Base-by-base conservation (phyloP, 805 yeast genomes). In the Wickerhamiella musiphila region DNA sequence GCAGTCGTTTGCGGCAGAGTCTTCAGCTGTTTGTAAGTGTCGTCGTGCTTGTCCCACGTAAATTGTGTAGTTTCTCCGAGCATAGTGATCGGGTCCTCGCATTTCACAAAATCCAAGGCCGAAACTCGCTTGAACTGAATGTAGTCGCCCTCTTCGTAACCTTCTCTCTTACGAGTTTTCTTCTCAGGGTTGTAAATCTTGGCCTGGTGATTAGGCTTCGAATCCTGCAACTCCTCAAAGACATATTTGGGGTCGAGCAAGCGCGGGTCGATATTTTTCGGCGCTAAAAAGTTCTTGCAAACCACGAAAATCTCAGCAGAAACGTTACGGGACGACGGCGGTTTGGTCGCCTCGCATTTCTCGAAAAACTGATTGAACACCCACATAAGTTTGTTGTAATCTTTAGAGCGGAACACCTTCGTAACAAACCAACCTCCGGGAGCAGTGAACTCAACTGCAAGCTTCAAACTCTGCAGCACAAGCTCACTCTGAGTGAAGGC, bases 271-370 rank as follows among this genome's bases (percentile, higher is more conserved):
- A 90, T 56, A 52, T 78, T 82, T 54, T 84, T 81, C 30, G 99
- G 98, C 10, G 96, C 94, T 54, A 84, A 86, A 62, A 78, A 90
- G 9, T 92, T 92, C 53, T 74, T 74, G 58, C 99, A 90, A 23
- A 84, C 95, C 29, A 90, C 98, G 51, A 90, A 90, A 49, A 90
- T 90, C 64, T 90, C 99, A 2, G 99, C 99, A 52, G 96, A 86
- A 21, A 90, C 99, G 56, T 82, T 83, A 73, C 99, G 84, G 23
- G 95, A 83, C 6, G 96, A 84, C 6, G 99, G 96, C 6, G 99
- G 99, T 52, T 90, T 90, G 1, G 99, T 90, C 13, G 99, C 99
- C 56, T 90, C 96, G 33, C 90, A 96, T 51, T 78, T 84, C 33
- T 83, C 94, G 51, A 90, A 90, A 35, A 90, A 63, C 56, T 90